Evolutionary conservation across 139 green algal genomes (phyloP).

Genomic region (Picochlorum sp.): DNA sequence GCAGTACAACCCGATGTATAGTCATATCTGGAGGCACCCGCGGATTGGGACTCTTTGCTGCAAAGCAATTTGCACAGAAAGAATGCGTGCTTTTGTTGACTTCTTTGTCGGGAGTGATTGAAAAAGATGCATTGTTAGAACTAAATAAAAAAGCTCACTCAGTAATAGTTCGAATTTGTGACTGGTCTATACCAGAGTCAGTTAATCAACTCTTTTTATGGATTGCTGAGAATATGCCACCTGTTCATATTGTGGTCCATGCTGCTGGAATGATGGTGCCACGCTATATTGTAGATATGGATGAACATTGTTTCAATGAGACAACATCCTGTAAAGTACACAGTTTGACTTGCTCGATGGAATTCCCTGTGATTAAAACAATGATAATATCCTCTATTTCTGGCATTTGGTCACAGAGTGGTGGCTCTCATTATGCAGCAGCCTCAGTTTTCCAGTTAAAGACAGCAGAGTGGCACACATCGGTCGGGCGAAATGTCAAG

Average conservation of each 20-base stretch:
- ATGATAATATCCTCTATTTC: conserved; percentile 28
- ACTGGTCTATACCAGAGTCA: background rate
- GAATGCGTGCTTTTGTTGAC: conserved; percentile 14
- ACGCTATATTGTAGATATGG: conserved; percentile 13
- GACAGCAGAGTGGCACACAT: background rate
- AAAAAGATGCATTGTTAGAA: background rate
- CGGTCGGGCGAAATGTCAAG: conserved; percentile 8
- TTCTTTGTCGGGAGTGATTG: conserved; percentile 1
- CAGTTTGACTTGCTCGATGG: conserved; percentile 8
- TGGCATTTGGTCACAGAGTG: conserved; percentile 28
- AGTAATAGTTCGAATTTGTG: conserved; percentile 14
- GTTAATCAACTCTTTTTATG: conserved; percentile 1
- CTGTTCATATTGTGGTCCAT: conserved; percentile 23
- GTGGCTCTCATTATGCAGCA: conserved; percentile 28
- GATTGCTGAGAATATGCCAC: conserved; percentile 20
- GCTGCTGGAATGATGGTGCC: conserved; percentile 19
- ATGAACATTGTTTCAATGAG: conserved; percentile 13
- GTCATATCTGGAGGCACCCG: conserved; percentile 27
- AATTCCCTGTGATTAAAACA: background rate
- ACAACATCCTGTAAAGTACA: conserved; percentile 6
- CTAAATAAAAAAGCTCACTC: conserved; percentile 1
- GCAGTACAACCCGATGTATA: too few species aligned
- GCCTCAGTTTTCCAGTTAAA: conserved; percentile 18
- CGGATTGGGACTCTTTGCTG: conserved; percentile 25
- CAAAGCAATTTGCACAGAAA: background rate